These are phyloP conservation scores for Phalaenopsis equestris DNA, from an alignment of 106 monocot species.

Conservation along the genomic window DNA sequence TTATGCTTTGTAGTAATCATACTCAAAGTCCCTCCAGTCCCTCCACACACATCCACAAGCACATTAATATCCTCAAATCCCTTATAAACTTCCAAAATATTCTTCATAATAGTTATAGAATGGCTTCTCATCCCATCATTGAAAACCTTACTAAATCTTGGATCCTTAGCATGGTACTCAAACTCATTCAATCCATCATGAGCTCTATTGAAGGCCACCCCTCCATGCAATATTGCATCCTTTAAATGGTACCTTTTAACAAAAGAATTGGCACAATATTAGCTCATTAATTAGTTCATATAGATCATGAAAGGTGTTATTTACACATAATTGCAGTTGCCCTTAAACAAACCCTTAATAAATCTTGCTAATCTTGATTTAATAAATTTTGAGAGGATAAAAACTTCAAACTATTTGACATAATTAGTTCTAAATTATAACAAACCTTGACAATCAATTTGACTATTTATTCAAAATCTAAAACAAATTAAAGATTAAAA, in stretches of 20 bases:
- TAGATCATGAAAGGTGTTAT: no score
- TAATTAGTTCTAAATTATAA: no score
- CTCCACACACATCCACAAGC: slow-evolving; percentile 24
- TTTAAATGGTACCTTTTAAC: slow-evolving; percentile 8
- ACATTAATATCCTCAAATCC: slow-evolving; percentile 20
- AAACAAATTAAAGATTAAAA: no score
- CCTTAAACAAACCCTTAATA: no score
- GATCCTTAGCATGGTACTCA: slow-evolving; percentile 40
- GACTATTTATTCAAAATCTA: no score
- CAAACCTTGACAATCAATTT: no score
- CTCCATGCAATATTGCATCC: slow-evolving; percentile 12
- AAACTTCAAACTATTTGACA: no score
- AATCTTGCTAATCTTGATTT: no score
- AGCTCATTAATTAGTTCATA: not conserved
- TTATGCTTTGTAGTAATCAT: slow-evolving; percentile 16
- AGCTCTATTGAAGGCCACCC: slow-evolving; percentile 15
- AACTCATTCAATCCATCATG: slow-evolving; percentile 37
- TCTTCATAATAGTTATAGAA: slow-evolving; percentile 33
- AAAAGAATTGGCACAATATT: not conserved
- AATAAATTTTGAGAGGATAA: no score
- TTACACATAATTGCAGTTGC: no score
- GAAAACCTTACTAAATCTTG: slow-evolving; percentile 32
- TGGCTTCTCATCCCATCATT: slow-evolving; percentile 44
- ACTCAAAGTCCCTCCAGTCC: slow-evolving; percentile 5
- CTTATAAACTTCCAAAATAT: slow-evolving; percentile 21